phyloP scores from a whole-genome alignment of 2,329 filamentous ascomycete species.

The Fusarium citri region DNA sequence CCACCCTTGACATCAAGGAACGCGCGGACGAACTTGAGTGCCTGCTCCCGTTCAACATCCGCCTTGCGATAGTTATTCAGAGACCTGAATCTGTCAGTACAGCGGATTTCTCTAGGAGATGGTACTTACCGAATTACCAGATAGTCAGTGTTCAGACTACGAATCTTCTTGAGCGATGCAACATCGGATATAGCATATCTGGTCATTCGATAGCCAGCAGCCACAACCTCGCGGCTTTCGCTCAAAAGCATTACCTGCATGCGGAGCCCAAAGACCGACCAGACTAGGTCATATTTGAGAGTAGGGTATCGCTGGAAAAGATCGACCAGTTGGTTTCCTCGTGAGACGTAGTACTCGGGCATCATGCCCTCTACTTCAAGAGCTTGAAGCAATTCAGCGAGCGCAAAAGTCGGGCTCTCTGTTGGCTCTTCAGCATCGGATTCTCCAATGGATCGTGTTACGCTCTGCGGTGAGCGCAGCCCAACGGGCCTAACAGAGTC shows the following conservation, averaged over 20 bases:
- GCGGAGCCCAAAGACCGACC: constrained; percentile 92
- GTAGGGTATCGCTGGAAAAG: constrained; percentile 94
- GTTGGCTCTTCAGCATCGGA: constrained; percentile 75
- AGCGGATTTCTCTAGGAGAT: too few relatives aligned
- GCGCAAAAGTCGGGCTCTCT: constrained; percentile 91
- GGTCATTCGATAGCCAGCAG: constrained; percentile 92
- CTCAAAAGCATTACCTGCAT: constrained; percentile 97
- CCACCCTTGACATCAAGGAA: constrained; percentile 97
- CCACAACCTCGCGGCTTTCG: constrained; percentile 94
- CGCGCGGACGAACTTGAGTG: constrained; percentile 92
- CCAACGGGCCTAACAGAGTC: constrained; percentile 59
- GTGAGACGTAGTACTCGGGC: constrained; percentile 93
- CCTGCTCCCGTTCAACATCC: constrained; percentile 96
- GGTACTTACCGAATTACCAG: constrained; percentile 76
- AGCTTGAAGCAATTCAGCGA: constrained; percentile 90
- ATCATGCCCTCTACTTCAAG: constrained; percentile 88
- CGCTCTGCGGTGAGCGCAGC: constrained; percentile 68
- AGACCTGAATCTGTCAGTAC: constrained; percentile 62
- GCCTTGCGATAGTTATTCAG: constrained; percentile 96
- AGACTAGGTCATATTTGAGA: constrained; percentile 95
- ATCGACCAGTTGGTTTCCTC: constrained; percentile 92
- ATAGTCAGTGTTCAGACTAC: constrained; percentile 89
- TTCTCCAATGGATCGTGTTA: constrained; percentile 65
- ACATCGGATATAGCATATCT: constrained; percentile 95
- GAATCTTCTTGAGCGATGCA: constrained; percentile 87